Conservation (phyloP, 164 flowering plant genomes). For the Liquidambar formosana region DNA sequence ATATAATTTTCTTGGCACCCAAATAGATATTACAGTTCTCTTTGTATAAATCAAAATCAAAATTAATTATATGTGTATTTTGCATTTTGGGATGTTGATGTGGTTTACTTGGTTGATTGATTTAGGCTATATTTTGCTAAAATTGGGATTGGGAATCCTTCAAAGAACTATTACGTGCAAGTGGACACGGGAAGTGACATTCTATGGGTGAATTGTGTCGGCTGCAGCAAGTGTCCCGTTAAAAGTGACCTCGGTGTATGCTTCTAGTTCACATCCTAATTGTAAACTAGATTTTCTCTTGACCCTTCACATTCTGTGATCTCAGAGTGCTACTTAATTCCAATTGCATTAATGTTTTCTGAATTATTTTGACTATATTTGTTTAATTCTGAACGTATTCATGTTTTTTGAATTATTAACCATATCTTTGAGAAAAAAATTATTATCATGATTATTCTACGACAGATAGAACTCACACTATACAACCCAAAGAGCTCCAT, state of each 20-base stretch:
- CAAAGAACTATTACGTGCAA: constrained; percentile 62
- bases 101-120: constrained; percentile 4
- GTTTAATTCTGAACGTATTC: neutral
- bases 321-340: neutral
- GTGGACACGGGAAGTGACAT: constrained; percentile 78
- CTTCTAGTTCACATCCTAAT: neutral
- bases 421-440: neutral
- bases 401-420: neutral
- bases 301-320: neutral
- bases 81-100: neutral
- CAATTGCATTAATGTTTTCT: neutral
- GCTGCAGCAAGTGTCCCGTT: constrained; percentile 52
- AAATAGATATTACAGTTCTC: too few relatives aligned
- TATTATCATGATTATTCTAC: neutral
- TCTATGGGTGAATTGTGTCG: constrained; percentile 63
- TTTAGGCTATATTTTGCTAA: constrained; percentile 60
- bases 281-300: neutral
- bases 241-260: constrained; percentile 60
- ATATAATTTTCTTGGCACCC: too few relatives aligned
- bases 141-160: constrained; percentile 55
- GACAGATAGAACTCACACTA: constrained; percentile 42
- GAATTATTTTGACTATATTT: neutral
- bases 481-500: constrained; percentile 36
- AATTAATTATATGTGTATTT: neutral
- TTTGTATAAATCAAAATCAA: too few relatives aligned